Conservation (phyloP, 805 yeast genomes). For the Kuraishia hungarica region DNA sequence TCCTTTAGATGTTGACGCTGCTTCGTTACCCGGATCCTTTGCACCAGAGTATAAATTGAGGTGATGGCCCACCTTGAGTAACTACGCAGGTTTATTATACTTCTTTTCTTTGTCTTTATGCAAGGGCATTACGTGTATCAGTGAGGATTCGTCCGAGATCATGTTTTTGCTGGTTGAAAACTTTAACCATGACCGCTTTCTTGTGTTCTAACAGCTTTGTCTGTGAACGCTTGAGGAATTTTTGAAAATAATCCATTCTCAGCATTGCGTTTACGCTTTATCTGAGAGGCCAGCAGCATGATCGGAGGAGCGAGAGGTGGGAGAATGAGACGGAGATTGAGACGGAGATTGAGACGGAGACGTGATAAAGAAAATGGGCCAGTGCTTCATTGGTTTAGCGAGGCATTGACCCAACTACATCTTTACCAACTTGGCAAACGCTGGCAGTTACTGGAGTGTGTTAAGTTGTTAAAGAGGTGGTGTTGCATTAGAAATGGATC, state of each 20-base stretch:
- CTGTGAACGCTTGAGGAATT: slow-evolving; percentile 63
- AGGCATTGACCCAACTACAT: not conserved
- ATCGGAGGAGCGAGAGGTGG: not conserved
- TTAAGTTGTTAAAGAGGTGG: not conserved
- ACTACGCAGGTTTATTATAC: not conserved
- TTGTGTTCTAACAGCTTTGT: slow-evolving; percentile 27
- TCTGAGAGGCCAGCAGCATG: not conserved
- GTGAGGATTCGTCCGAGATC: slow-evolving; percentile 99
- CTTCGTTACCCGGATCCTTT: not conserved
- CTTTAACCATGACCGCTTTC: slow-evolving; percentile 89
- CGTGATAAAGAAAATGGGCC: not conserved
- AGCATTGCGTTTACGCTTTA: not conserved
- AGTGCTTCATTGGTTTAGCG: not conserved
- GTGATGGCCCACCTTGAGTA: not conserved
- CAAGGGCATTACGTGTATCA: slow-evolving; percentile 99
- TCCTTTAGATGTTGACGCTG: not conserved
- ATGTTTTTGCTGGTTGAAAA: slow-evolving; percentile 99
- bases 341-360: too few relatives aligned
- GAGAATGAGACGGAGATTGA: not conserved
- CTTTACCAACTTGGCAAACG: not conserved
- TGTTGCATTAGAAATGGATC: not conserved
- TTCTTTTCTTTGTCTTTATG: slow-evolving; percentile 74
- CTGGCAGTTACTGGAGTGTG: not conserved
- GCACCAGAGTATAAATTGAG: not conserved
- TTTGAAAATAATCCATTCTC: slow-evolving; percentile 39